A percentile compares a stretch with the other conserved stretches of the same genome.
These are phyloP conservation scores for Nakazawaea ishiwadae DNA, from an alignment of 805 yeast genomes.

Conservation along the genomic window DNA sequence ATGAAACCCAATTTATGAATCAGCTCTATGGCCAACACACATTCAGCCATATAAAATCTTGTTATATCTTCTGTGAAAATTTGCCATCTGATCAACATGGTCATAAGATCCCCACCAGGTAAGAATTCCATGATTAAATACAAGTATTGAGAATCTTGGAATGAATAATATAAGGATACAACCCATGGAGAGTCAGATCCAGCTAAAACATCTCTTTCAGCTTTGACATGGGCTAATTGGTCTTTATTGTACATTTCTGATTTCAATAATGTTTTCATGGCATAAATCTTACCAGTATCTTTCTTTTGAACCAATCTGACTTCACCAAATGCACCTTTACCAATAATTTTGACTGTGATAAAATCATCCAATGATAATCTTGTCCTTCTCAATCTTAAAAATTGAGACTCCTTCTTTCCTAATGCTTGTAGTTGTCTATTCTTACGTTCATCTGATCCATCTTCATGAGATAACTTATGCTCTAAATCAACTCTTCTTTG, in stretches of 20 bases:
- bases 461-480: slow-evolving; percentile 61
- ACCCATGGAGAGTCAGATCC: slow-evolving; percentile 89
- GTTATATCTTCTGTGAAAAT: slow-evolving; percentile 91
- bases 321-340: slow-evolving; percentile 98
- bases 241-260: slow-evolving; percentile 94
- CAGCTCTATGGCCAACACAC: slow-evolving; percentile 92
- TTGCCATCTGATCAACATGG: slow-evolving; percentile 93
- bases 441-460: slow-evolving; percentile 80
- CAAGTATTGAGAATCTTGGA: slow-evolving; percentile 72
- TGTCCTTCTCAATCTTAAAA: slow-evolving; percentile 79
- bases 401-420: slow-evolving; percentile 87
- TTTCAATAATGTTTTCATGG: slow-evolving; percentile 89
- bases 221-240: slow-evolving; percentile 91
- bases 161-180: slow-evolving; percentile 74
- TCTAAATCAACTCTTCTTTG: slow-evolving; percentile 87
- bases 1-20: slow-evolving; percentile 90
- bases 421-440: slow-evolving; percentile 75
- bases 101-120: slow-evolving; percentile 89
- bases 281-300: slow-evolving; percentile 89
- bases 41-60: slow-evolving; percentile 92
- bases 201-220: slow-evolving; percentile 93
- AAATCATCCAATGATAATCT: slow-evolving; percentile 80
- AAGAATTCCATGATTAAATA: slow-evolving; percentile 77
- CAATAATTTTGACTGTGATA: slow-evolving; percentile 81
- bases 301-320: slow-evolving; percentile 90